Evolutionary conservation across 1,284 basidiomycete genomes (phyloP).

Genomic region (Inonotus hispidus): DNA sequence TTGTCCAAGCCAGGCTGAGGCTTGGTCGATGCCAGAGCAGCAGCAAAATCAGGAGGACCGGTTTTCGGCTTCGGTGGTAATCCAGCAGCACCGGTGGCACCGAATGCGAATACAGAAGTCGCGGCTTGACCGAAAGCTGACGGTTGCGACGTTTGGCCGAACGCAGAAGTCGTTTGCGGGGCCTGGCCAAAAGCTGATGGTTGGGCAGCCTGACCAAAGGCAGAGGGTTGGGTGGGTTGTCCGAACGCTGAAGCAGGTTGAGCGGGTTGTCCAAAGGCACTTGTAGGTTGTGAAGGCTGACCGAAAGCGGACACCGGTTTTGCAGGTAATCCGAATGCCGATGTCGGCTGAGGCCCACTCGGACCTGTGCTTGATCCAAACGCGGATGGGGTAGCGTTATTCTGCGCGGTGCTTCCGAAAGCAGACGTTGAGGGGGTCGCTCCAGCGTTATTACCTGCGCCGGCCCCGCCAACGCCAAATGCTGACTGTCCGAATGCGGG

Average conservation of each 20-base stretch:
- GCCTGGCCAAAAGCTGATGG: slow-evolving; percentile 29
- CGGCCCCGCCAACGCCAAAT: too few species aligned
- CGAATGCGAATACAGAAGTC: slow-evolving; percentile 30
- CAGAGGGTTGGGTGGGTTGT: slow-evolving; percentile 23
- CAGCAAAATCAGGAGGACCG: slow-evolving; percentile 16
- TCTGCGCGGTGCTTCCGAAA: slow-evolving; percentile 30
- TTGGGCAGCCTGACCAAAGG: slow-evolving; percentile 26
- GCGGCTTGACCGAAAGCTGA: slow-evolving; percentile 21
- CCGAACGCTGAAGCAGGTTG: slow-evolving; percentile 30
- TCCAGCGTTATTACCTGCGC: slow-evolving; percentile 3
- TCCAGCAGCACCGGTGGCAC: slow-evolving; percentile 21
- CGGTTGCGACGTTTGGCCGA: slow-evolving; percentile 27
- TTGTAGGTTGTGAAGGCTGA: slow-evolving; percentile 22
- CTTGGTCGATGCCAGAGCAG: slow-evolving; percentile 29
- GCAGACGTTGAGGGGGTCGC: slow-evolving; percentile 33
- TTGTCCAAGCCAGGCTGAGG: slow-evolving; percentile 39
- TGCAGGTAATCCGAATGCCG: slow-evolving; percentile 25
- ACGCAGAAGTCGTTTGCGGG: slow-evolving; percentile 26
- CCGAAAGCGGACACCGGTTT: slow-evolving; percentile 29
- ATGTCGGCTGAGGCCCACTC: slow-evolving; percentile 4
- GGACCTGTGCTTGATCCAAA: slow-evolving; percentile 22
- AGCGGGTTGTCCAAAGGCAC: slow-evolving; percentile 30
- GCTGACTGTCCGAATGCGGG: slow-evolving; percentile 30
- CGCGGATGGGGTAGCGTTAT: slow-evolving; percentile 17
- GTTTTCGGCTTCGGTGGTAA: slow-evolving; percentile 10